Percentiles rank a stretch among this genome's conserved stretches.
Evolutionary conservation across 495 filamentous ascomycete species (phyloP).

Genomic region (Jackrogersella multiformis): DNA sequence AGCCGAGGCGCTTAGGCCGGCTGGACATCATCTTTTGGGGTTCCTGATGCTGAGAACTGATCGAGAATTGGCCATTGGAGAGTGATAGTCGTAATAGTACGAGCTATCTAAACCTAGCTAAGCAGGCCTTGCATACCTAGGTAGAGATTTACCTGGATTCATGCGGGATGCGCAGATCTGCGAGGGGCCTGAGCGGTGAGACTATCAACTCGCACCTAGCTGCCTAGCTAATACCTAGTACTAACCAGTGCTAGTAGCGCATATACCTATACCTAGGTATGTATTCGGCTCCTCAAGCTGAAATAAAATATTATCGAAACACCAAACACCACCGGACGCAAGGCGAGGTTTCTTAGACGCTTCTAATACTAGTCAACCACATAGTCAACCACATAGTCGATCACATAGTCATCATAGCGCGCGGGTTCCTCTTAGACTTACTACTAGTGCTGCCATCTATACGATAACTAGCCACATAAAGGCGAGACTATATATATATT

Average conservation of each 20-base stretch:
- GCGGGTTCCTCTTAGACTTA: not conserved
- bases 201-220: not conserved
- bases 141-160: conserved; percentile 3
- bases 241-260: no score
- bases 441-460: not conserved
- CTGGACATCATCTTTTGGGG: not conserved
- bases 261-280: no score
- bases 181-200: conserved; percentile 20
- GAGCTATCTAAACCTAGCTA: not conserved
- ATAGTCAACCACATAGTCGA: no score
- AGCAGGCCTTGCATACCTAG: conserved; percentile 14
- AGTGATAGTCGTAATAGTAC: conserved; percentile 14
- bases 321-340: not conserved
- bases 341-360: not conserved
- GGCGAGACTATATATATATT: not conserved
- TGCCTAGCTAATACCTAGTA: no score
- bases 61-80: not conserved
- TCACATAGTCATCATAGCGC: not conserved
- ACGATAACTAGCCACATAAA: not conserved
- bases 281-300: conserved; percentile 1
- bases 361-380: not conserved
- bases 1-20: not conserved
- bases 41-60: not conserved
- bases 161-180: conserved; percentile 29
- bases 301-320: not conserved